Percentiles rank a stretch among this genome's conserved stretches.
Conservation (phyloP, 2,329 filamentous ascomycete species). For the Verticillium alfalfae region DNA sequence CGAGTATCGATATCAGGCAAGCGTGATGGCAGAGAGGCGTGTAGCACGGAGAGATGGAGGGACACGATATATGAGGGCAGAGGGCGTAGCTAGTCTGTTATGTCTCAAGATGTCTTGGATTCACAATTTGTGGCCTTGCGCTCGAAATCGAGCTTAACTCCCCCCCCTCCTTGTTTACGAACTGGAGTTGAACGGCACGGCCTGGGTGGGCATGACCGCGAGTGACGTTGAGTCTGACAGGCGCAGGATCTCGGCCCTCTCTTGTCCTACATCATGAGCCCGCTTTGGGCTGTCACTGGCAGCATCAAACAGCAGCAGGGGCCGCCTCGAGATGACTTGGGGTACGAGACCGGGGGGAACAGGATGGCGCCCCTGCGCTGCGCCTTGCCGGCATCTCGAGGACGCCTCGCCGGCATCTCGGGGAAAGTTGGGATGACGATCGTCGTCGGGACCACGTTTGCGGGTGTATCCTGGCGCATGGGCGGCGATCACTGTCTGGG, state of each 20-base stretch:
- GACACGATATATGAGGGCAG: neutral
- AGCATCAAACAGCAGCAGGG: neutral
- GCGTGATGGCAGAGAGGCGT: neutral
- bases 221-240: neutral
- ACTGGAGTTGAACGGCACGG: too few species aligned
- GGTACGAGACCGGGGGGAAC: neutral
- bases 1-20: neutral
- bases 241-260: neutral
- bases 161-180: neutral
- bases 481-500: neutral
- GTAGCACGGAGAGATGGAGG: neutral
- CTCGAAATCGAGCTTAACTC: neutral
- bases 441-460: neutral
- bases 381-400: too few species aligned
- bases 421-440: neutral
- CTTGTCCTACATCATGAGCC: neutral
- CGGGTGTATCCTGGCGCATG: neutral
- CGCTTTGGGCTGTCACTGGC: neutral
- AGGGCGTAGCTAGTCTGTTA: neutral
- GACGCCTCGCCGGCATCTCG: too few species aligned
- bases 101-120: neutral
- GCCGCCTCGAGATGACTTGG: neutral
- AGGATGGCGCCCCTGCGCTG: neutral
- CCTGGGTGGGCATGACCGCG: neutral
- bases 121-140: neutral